Evolutionary conservation across 2,329 filamentous ascomycete species (phyloP), one percentile per base, ranked within the genome.

Genomic region (Knufia fluminis): DNA sequence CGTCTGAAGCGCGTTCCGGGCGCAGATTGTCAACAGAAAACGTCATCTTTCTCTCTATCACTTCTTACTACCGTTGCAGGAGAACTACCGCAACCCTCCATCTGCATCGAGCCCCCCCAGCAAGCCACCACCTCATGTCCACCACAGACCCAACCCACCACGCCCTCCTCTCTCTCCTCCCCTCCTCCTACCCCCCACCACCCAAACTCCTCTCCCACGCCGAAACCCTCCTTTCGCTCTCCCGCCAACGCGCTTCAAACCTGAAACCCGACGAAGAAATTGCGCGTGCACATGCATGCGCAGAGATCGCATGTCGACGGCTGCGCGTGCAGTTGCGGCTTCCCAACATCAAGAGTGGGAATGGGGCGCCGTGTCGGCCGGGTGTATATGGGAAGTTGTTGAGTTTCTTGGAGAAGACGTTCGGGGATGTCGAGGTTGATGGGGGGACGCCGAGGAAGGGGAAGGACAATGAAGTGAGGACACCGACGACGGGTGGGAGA

Each of bases 191-290:
- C 86, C 0, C 41, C 28, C 41, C 57, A 17, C 57, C 58, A 1
- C 28, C 53, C 2, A 74, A 80, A n/a, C 78, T 94, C 3, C 66
- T 86, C 50, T 79, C 85, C 50, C 75, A 90, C 8, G 81, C 87
- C 1, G 73, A 76, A 46, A 87, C 83, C 7, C 72, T 94, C 4
- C 77, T 94, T 39, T 82, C 86, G 1, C 88, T 92, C 66, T 94
- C 88, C 10, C 80, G 86, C 28, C 80, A 82, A 61, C 82, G 81
- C 60, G 87, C 86, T 44, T 82, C 80, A 61, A 84, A 78, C 14
- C 73, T 96, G 47, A 94, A 89, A 63, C 76, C 82, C 2, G 87
- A 94, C 49, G 89, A 95, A 65, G 90, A 96, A 65, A 81, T 92
- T 56, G 87, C 84, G n/a, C 78, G 90, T 17, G 76, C 79, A 3